Percentiles rank a stretch among this genome's conserved stretches.
Evolutionary conservation across 75 land plant genomes (phyloP).

Genomic region (Adiantum capillusveneris): DNA sequence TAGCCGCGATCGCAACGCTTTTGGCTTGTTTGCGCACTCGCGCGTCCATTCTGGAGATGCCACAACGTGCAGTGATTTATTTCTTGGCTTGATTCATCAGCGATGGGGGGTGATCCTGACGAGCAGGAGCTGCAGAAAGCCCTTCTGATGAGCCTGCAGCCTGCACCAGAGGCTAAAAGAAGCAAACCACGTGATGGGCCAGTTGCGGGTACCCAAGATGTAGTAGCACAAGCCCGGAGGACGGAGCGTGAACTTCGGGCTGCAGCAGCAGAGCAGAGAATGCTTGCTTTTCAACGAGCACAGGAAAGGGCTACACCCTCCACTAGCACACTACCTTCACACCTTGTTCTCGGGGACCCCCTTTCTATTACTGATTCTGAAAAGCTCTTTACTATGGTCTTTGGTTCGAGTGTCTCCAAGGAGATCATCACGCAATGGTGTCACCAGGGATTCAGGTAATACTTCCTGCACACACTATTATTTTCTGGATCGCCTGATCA

Average conservation of each 20-base stretch:
- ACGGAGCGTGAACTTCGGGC: constrained; percentile 82
- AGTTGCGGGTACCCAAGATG: background rate
- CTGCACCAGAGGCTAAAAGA: constrained; percentile 86
- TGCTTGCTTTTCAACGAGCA: constrained; percentile 16
- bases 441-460: constrained; percentile 91
- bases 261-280: constrained; percentile 87
- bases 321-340: background rate
- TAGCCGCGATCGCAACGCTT: no score
- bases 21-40: no score
- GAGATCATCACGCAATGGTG: constrained; percentile 87
- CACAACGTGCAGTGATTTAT: no score
- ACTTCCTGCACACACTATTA: no score
- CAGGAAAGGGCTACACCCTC: constrained; percentile 2
- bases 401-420: constrained; percentile 54
- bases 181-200: constrained; percentile 62
- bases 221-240: constrained; percentile 22
- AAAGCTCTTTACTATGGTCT: constrained; percentile 67
- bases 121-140: constrained; percentile 91
- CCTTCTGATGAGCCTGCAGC: constrained; percentile 86
- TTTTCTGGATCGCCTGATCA: background rate
- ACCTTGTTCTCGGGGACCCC: constrained; percentile 23
- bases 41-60: no score
- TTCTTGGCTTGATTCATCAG: background rate
- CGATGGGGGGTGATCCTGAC: constrained; percentile 62
- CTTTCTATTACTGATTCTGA: constrained; percentile 42